These are phyloP conservation scores for Boletus rubropictus DNA, from an alignment of 768 basidiomycete species.

Conservation along the genomic window DNA sequence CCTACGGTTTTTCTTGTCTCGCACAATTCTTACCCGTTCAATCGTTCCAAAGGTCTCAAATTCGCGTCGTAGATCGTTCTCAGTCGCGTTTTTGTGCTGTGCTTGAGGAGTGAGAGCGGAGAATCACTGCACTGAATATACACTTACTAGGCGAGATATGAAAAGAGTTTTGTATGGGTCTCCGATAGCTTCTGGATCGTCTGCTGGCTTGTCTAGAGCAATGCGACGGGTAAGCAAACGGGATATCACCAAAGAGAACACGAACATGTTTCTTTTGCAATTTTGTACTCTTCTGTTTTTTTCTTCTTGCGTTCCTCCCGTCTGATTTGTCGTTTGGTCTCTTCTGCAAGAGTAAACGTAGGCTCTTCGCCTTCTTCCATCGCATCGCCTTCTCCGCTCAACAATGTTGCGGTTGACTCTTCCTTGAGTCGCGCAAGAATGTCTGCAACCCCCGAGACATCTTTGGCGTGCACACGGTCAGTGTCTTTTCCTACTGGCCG, in stretches of 20 bases:
- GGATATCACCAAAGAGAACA: conserved; percentile 13
- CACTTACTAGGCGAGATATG: conserved; percentile 79
- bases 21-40: conserved; percentile 89
- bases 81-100: conserved; percentile 88
- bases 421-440: conserved; percentile 73
- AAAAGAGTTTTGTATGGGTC: conserved; percentile 99
- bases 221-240: conserved; percentile 6
- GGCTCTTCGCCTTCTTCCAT: conserved; percentile 88
- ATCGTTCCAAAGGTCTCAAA: conserved; percentile 95
- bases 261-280: conserved; percentile 82
- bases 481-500: conserved; percentile 84
- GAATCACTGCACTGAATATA: neutral
- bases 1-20: conserved; percentile 82
- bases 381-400: conserved; percentile 53
- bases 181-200: conserved; percentile 84
- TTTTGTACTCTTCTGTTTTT: conserved; percentile 68
- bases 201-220: conserved; percentile 81
- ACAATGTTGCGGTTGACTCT: conserved; percentile 62
- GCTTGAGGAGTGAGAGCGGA: conserved; percentile 14
- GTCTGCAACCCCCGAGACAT: conserved; percentile 69
- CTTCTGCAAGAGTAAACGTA: conserved; percentile 75
- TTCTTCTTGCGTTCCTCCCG: conserved; percentile 76
- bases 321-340: conserved; percentile 70
- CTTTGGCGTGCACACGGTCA: conserved; percentile 62
- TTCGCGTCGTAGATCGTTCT: conserved; percentile 87